Evolutionary conservation across 78 protist genomes (phyloP).

Genomic region (Tieghemostelium lacteum): DNA sequence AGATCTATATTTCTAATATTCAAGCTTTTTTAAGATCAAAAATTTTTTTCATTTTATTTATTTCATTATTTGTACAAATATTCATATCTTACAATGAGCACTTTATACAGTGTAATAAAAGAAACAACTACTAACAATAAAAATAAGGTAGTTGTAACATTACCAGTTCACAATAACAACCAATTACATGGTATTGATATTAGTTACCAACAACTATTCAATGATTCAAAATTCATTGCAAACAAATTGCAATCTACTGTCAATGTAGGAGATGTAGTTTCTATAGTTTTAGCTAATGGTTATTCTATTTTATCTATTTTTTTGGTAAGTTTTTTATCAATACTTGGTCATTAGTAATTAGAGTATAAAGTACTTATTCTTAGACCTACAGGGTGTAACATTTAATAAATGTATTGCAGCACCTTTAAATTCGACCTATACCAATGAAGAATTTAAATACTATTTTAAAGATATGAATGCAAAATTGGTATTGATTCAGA

Average conservation of each 20-base stretch:
- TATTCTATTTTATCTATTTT: conserved; percentile 59
- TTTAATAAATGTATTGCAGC: conserved; percentile 71
- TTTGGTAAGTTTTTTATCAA: conserved; percentile 13
- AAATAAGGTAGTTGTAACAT: background rate
- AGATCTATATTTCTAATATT: too few species aligned
- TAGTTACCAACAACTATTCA: conserved; percentile 14
- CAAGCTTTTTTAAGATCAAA: too few species aligned
- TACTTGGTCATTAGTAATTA: background rate
- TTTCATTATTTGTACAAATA: too few species aligned
- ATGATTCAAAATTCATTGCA: conserved; percentile 13
- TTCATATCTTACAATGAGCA: too few species aligned
- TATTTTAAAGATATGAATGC: conserved; percentile 78
- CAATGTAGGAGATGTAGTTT: conserved; percentile 59
- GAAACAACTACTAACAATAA: conserved; percentile 12
- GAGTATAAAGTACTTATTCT: background rate
- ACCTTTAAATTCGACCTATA: conserved; percentile 78
- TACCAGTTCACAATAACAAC: background rate
- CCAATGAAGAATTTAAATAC: conserved; percentile 78
- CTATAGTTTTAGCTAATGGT: conserved; percentile 54
- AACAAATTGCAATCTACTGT: conserved; percentile 22
- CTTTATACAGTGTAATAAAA: conserved; percentile 6
- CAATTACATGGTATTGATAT: background rate
- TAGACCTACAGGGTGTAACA: conserved; percentile 28
- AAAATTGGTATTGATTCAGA: conserved; percentile 75
- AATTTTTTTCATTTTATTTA: too few species aligned